These are phyloP conservation scores for Micromonas commoda DNA, from an alignment of 139 green algal genomes.

Conservation along the genomic window DNA sequence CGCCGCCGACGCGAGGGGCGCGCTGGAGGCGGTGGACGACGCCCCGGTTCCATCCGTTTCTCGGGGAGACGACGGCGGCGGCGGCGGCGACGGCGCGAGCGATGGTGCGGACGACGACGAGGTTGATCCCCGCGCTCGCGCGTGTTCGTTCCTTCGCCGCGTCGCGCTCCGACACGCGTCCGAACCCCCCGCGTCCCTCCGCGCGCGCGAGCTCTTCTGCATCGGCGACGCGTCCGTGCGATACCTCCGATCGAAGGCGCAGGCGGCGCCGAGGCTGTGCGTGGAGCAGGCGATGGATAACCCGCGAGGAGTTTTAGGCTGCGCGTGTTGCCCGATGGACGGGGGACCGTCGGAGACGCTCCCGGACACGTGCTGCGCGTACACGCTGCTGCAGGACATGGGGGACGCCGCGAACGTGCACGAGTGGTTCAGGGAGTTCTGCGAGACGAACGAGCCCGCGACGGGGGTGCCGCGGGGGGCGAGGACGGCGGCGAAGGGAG, in stretches of 20 bases:
- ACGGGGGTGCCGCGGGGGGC: no score
- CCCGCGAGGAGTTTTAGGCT: conserved; percentile 5
- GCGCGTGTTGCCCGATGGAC: conserved; percentile 2
- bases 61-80: no score
- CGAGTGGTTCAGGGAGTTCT: conserved; percentile 4
- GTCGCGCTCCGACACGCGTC: background rate
- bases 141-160: background rate
- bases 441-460: conserved; percentile 10
- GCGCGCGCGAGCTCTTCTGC: conserved; percentile 36
- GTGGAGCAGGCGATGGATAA: conserved; percentile 41
- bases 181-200: background rate
- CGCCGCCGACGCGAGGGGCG: no score
- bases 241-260: conserved; percentile 32
- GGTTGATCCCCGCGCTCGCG: background rate
- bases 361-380: background rate
- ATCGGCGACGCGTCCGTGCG: conserved; percentile 25
- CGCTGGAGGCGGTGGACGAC: no score
- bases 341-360: background rate
- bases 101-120: background rate
- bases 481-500: background rate
- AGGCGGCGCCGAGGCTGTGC: conserved; percentile 28
- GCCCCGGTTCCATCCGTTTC: no score
- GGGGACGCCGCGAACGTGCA: background rate
- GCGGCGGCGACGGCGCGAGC: background rate
- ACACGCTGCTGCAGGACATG: background rate